Conservation (phyloP, 176 grass and related monocot species). For the Phyllostachys edulis region DNA sequence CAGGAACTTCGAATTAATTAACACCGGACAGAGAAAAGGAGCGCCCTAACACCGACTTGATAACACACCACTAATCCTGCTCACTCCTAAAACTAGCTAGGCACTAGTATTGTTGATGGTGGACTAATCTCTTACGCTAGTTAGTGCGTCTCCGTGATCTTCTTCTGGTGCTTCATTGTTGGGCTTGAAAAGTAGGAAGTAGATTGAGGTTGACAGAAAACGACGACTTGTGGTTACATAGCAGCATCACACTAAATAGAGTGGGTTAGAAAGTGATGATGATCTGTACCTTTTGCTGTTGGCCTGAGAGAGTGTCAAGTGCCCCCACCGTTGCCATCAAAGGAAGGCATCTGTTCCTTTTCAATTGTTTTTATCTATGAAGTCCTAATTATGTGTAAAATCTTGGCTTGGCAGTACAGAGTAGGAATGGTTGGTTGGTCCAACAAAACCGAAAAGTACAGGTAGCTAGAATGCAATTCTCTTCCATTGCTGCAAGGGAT, state of each 20-base stretch:
- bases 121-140: neutral
- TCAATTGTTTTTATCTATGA: neutral
- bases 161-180: neutral
- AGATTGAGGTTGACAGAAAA: neutral
- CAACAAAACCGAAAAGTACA: constrained; percentile 16
- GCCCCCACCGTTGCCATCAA: constrained; percentile 12
- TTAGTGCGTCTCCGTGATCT: constrained; percentile 11
- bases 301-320: constrained; percentile 1
- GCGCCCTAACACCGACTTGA: too few relatives aligned
- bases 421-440: constrained; percentile 22
- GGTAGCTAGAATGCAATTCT: constrained; percentile 6
- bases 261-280: constrained; percentile 38
- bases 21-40: too few relatives aligned
- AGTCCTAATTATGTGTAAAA: neutral
- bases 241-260: neutral
- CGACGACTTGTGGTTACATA: constrained; percentile 4
- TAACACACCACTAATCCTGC: constrained; percentile 19
- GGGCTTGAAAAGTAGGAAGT: neutral
- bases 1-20: too few relatives aligned
- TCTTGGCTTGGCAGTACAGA: neutral
- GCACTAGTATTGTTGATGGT: neutral
- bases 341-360: neutral
- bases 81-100: neutral
- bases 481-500: neutral
- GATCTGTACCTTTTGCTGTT: neutral